A percentile compares a stretch with the other conserved stretches of the same genome.
Evolutionary conservation across 805 yeast genomes (phyloP).

Genomic region (Cyberlindnera maclurae): DNA sequence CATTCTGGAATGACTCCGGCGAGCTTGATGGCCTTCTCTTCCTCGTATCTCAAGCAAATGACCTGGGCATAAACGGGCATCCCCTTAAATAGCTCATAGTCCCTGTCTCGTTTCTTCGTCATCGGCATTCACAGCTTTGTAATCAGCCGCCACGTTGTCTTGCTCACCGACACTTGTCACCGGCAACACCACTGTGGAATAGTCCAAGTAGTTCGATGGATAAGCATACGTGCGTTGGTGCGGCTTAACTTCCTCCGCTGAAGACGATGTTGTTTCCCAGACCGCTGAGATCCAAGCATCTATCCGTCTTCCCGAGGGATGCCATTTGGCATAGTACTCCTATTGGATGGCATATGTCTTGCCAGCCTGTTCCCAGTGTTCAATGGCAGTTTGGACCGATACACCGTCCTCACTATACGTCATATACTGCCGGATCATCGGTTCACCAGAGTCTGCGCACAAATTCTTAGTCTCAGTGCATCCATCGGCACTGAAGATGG

Average conservation of each 20-base stretch:
- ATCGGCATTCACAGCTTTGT: constrained; percentile 9
- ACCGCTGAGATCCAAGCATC: constrained; percentile 65
- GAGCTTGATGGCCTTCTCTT: constrained; percentile 41
- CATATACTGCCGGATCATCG: constrained; percentile 53
- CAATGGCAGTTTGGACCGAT: too few relatives aligned
- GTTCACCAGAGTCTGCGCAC: constrained; percentile 60
- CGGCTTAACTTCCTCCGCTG: constrained; percentile 49
- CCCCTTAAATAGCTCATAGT: constrained; percentile 45
- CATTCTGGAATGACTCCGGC: constrained; percentile 25
- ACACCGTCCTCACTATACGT: constrained; percentile 46
- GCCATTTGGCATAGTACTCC: constrained; percentile 31
- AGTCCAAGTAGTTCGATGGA: constrained; percentile 61
- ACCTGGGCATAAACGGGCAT: constrained; percentile 46
- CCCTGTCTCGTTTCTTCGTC: constrained; percentile 26
- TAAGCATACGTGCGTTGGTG: constrained; percentile 70
- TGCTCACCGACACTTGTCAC: constrained; percentile 36
- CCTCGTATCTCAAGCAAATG: constrained; percentile 41
- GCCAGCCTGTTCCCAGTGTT: constrained; percentile 34
- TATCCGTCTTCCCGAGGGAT: constrained; percentile 42
- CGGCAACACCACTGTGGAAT: constrained; percentile 58
- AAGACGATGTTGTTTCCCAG: constrained; percentile 48
- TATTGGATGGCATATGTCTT: constrained; percentile 28
- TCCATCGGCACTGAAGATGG: constrained; percentile 60
- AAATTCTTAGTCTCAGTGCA: constrained; percentile 46
- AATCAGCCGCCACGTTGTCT: constrained; percentile 37